Evolutionary conservation across 495 filamentous ascomycete genomes (phyloP), one percentile per base, ranked within the genome.

Genomic region (Jackrogersella multiformis): DNA sequence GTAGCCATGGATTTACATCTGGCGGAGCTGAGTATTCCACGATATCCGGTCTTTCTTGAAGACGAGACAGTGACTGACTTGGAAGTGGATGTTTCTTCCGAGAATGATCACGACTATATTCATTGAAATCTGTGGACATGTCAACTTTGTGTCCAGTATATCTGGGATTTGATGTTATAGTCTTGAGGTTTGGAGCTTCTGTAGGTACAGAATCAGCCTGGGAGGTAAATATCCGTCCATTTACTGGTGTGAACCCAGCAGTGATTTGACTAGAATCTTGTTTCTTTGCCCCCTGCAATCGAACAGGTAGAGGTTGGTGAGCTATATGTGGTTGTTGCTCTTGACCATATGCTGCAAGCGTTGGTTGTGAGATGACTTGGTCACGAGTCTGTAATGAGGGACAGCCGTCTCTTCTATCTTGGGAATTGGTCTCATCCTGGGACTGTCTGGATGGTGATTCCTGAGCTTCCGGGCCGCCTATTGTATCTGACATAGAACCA

Each of bases 1-100:
- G 79, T 0, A 81, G 74, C 86, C 85, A 89, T 4, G 88, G 88
- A 62, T 89, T 89, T 2, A 84, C 46, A 80, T 60, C 2, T 61
- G 70, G 36, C 70, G 18, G 21, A 0, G 41, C 15, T 13, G 34
- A 61, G 24, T n/a, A 51, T 53, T 48, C 38, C 16, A 26, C 18
- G 53, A 42, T 78, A 67, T 57, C 45, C 42, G 52, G 34, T 57
- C 34, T 26, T 59, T 64, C 35, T 42, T 62, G 72, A 34, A 18
- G 38, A 30, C 12, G 24, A 3, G n/a, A 20, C 0, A 18, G 18
- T 21, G 30, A 9, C 21, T 44, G 60, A 3, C 64, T 41, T 60
- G 61, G 69, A 13, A 26, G 48, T 9, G 46, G 55, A 7, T 61
- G 24, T n/a, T 64, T 66, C n/a, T 52, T 53, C 2, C 26, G 55